A percentile compares a stretch with the other conserved stretches of the same genome.
Conservation (phyloP, 176 grass and related monocot species). For the Tillandsia leiboldiana region DNA sequence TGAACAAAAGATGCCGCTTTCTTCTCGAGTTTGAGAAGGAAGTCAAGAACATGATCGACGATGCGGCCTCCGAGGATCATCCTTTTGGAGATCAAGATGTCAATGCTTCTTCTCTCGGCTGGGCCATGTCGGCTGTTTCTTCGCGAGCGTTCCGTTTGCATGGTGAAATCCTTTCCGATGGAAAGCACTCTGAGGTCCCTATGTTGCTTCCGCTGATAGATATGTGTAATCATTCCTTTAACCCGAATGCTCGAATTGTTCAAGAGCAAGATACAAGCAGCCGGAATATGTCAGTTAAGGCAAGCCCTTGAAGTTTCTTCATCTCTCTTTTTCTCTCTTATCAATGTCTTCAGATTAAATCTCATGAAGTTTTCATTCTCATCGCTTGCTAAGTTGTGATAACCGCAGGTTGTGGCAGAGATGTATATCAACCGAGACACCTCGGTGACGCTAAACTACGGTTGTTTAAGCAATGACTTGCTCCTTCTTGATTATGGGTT, state of each 20-base stretch:
- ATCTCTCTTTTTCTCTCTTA: too few relatives aligned
- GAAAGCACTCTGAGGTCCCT: conserved; percentile 35
- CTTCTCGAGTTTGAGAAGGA: conserved; percentile 75
- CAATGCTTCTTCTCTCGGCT: conserved; percentile 77
- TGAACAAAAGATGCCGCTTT: conserved; percentile 90
- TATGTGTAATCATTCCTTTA: conserved; percentile 97
- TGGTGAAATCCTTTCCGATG: conserved; percentile 27
- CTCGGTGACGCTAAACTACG: conserved; percentile 73
- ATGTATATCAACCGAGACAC: conserved; percentile 49
- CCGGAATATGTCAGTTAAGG: conserved; percentile 77
- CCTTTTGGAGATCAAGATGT: conserved; percentile 80
- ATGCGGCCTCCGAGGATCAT: conserved; percentile 32
- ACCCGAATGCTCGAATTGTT: conserved; percentile 71
- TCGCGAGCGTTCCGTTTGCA: conserved; percentile 84
- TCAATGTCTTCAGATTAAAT: too few relatives aligned
- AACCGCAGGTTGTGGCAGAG: conserved; percentile 60
- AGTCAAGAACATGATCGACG: conserved; percentile 32
- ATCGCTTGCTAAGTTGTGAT: background rate
- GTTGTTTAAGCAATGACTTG: conserved; percentile 81
- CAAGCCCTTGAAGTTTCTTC: conserved; percentile 10
- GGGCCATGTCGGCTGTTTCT: conserved; percentile 90
- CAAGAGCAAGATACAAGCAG: conserved; percentile 62
- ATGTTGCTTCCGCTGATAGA: conserved; percentile 95
- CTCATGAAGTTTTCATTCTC: background rate
- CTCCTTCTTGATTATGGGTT: conserved; percentile 97